Evolutionary conservation across 306 rosid species (phyloP).

Genomic region (Oxytropis ochrocephala): DNA sequence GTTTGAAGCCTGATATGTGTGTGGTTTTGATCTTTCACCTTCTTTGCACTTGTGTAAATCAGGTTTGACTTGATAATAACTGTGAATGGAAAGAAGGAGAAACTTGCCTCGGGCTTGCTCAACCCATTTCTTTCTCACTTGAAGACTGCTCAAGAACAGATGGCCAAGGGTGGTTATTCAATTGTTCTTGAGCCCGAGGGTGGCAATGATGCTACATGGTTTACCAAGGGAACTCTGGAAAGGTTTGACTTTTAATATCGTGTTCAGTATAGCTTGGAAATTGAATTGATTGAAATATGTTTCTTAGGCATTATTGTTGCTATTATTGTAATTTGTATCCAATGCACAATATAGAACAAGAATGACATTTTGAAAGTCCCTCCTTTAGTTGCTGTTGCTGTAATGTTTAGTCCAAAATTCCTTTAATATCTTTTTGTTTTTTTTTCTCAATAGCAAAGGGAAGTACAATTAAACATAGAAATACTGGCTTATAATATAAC

Average conservation of each 20-base stretch:
- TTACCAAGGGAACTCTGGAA: constrained; percentile 77
- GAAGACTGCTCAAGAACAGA: constrained; percentile 92
- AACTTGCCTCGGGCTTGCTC: constrained; percentile 86
- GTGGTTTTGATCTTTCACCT: constrained; percentile 1
- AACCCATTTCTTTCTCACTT: constrained; percentile 86
- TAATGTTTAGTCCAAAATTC: constrained; percentile 1
- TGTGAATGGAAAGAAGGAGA: constrained; percentile 86
- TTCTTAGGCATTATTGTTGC: constrained; percentile 5
- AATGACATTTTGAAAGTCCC: neutral
- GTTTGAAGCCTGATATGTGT: constrained; percentile 1
- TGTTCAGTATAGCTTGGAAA: neutral
- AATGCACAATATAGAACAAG: neutral
- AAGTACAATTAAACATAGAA: neutral
- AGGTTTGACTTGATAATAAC: constrained; percentile 92
- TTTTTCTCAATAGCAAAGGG: neutral
- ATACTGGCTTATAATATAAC: neutral
- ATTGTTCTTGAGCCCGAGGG: constrained; percentile 79
- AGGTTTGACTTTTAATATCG: constrained; percentile 42
- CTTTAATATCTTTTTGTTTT: neutral
- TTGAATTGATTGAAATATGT: neutral
- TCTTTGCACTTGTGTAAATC: neutral
- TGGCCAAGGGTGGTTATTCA: constrained; percentile 94
- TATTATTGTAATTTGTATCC: neutral
- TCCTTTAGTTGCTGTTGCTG: neutral
- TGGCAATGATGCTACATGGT: constrained; percentile 54